Evolutionary conservation across 257 asterid species (phyloP).

Genomic region (Rehmannia glutinosa): DNA sequence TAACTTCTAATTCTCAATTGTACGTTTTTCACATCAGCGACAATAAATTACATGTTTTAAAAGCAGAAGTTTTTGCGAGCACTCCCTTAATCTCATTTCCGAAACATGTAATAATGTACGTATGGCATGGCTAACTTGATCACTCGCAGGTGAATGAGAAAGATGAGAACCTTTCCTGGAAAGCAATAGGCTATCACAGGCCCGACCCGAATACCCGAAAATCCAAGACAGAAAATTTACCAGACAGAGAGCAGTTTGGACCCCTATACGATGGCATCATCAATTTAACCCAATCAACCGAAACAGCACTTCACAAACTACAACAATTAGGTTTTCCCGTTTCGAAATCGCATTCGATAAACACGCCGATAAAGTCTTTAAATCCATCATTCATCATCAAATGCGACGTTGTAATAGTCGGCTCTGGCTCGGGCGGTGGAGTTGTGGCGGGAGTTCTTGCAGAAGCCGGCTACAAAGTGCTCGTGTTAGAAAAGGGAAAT

Average conservation of each 20-base stretch:
- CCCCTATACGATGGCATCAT: constrained; percentile 51
- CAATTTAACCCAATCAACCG: constrained; percentile 26
- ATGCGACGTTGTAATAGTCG: constrained; percentile 78
- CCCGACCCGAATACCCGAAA: constrained; percentile 45
- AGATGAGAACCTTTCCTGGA: constrained; percentile 60
- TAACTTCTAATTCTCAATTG: too few relatives aligned
- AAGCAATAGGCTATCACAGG: constrained; percentile 78
- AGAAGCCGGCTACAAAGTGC: constrained; percentile 66
- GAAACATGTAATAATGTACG: too few relatives aligned
- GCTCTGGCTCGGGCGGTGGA: constrained; percentile 96
- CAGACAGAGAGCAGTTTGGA: constrained; percentile 20
- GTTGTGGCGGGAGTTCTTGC: constrained; percentile 83
- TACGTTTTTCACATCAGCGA: too few relatives aligned
- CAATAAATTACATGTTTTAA: too few relatives aligned
- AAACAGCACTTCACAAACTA: constrained; percentile 25
- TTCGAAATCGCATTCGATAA: constrained; percentile 13
- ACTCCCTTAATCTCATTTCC: too few relatives aligned
- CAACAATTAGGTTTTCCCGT: constrained; percentile 39
- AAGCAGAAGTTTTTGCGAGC: too few relatives aligned
- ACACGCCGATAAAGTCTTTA: not conserved
- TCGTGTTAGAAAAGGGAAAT: constrained; percentile 78
- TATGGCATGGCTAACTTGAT: too few relatives aligned
- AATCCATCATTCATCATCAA: constrained; percentile 38
- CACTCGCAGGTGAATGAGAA: constrained; percentile 70
- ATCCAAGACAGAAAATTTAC: too few relatives aligned